Evolutionary conservation across 106 monocot genomes (phyloP), one percentile per base, ranked within the genome.

Genomic region (Dendrobium huoshanense): DNA sequence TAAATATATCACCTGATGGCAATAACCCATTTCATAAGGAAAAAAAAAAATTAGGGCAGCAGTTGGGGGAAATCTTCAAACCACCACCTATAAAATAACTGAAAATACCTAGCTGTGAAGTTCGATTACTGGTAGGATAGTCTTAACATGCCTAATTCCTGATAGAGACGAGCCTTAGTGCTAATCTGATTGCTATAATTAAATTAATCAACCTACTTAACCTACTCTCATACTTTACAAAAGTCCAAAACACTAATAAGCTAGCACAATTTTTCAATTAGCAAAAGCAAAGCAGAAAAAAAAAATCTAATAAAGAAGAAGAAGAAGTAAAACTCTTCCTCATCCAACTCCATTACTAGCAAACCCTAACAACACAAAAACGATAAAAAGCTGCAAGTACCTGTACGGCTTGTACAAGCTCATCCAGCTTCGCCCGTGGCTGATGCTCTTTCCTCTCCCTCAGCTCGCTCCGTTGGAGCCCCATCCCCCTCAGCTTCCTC

Each of bases 401-500:
- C 91, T 89, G 79, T 19, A 81, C 64, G 27, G 92, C 89, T 55
- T 86, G 80, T 72, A 82, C 77, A 44, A 89, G 84, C 75, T 89
- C 89, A 78, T 89, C 92, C 31, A 80, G 79, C 86, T 79, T 85
- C 22, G 89, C 85, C 44, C 80, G 84, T 2, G 79, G 76, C 55
- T 55, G 72, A 68, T 77, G 55, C 47, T 87, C 80, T 80, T 55
- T 77, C 87, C 77, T 82, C 75, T 87, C 85, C 87, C 78, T 86
- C 20, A 37, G 3, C 11, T 88, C 85, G 55, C 73, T 54, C 75
- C 78, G 55, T 17, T 81, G 33, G 70, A 67, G 59, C 27, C 27
- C 51, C 25, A 88, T 8, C n/a, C 48, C 76, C 41, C 76, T 9
- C 76, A 76, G 27, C 49, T 49, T 76, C 49, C 49, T 76, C 76